These are phyloP conservation scores for Plasmodium fragile DNA, from an alignment of 169 alveolate species.

Conservation along the genomic window DNA sequence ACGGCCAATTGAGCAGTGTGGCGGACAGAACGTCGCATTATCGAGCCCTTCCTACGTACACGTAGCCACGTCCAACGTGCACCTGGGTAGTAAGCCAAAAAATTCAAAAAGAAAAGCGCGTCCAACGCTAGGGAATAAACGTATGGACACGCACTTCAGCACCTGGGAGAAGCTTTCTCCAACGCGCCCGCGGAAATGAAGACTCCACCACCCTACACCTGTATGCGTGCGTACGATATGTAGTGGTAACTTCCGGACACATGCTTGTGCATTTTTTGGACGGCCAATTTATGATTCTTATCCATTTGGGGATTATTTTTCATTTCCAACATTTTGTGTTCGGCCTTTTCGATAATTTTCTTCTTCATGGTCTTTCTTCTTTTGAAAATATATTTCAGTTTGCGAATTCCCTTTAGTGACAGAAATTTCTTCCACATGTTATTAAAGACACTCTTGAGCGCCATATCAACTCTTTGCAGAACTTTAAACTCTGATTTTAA, in stretches of 20 bases:
- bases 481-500: constrained; percentile 86
- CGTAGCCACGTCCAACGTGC: background rate
- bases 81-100: constrained; percentile 1
- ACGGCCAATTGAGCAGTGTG: background rate
- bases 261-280: constrained; percentile 5
- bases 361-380: constrained; percentile 75
- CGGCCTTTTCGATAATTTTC: constrained; percentile 67
- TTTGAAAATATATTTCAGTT: constrained; percentile 77
- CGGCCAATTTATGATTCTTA: constrained; percentile 34
- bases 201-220: background rate
- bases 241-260: constrained; percentile 36
- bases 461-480: constrained; percentile 84
- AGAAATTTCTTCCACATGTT: constrained; percentile 82
- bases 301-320: constrained; percentile 35
- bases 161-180: background rate
- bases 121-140: background rate
- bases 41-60: background rate
- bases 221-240: constrained; percentile 48
- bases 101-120: background rate
- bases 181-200: background rate
- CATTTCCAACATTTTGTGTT: constrained; percentile 47
- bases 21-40: background rate
- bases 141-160: background rate
- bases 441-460: constrained; percentile 78
- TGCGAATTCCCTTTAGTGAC: constrained; percentile 75